Evolutionary conservation across 805 yeast genomes (phyloP).

Genomic region (Wickerhamomyces ciferrii): DNA sequence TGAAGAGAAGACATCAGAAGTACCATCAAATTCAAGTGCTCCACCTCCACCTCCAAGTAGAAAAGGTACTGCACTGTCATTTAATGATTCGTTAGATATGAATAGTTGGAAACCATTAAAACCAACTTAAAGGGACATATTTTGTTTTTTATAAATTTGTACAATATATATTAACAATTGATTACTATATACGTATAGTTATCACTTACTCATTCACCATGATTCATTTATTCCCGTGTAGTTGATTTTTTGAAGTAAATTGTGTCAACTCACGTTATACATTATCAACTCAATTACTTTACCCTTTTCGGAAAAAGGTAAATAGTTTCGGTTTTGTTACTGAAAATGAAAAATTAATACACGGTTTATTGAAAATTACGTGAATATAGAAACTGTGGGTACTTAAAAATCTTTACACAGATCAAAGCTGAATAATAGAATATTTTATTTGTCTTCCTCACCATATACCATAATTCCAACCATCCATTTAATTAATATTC

Average conservation of each 20-base stretch:
- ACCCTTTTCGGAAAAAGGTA: background rate
- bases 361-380: background rate
- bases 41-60: constrained; percentile 14
- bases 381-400: background rate
- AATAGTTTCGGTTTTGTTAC: background rate
- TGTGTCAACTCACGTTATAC: background rate
- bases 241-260: no score
- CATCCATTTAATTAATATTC: no score
- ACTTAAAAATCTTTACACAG: background rate
- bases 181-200: no score
- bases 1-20: background rate
- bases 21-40: background rate
- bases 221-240: no score
- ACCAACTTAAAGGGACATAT: constrained; percentile 4
- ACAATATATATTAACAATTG: no score
- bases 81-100: constrained; percentile 5
- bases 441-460: no score
- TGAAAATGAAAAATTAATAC: background rate
- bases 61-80: background rate
- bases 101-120: constrained; percentile 16
- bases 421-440: background rate
- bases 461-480: no score
- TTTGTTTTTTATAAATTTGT: background rate
- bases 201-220: no score
- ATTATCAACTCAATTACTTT: background rate